phyloP scores from a whole-genome alignment of 2,329 filamentous ascomycete species.

The Neofusicoccum kwambonambiense region DNA sequence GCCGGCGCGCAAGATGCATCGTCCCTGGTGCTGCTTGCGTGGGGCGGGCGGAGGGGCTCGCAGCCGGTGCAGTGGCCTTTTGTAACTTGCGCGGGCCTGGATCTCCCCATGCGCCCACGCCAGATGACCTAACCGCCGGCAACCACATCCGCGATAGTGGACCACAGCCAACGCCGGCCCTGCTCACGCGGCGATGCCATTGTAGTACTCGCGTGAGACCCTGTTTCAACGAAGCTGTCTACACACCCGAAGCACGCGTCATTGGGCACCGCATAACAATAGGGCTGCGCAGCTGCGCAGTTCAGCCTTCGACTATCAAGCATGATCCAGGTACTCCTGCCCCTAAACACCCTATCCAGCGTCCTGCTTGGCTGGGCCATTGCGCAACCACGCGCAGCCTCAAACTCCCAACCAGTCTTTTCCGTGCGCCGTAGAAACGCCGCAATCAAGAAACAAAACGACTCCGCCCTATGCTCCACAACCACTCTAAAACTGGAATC shows the following conservation, averaged over 20 bases:
- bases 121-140: conserved; percentile 6
- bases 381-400: neutral
- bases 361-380: neutral
- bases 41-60: conserved; percentile 14
- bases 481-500: conserved; percentile 9
- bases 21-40: conserved; percentile 15
- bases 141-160: conserved; percentile 2
- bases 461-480: neutral
- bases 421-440: neutral
- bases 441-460: neutral
- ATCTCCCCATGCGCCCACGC: conserved; percentile 9
- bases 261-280: neutral
- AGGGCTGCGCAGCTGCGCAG: neutral
- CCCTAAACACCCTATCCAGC: conserved; percentile 11
- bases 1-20: conserved; percentile 39
- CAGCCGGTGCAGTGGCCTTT: conserved; percentile 10
- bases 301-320: neutral
- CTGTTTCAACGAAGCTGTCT: neutral
- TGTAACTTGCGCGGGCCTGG: conserved; percentile 12
- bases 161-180: neutral
- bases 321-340: conserved; percentile 11
- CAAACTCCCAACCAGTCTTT: neutral
- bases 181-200: neutral
- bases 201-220: neutral
- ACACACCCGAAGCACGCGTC: neutral